Evolutionary conservation across 2,329 filamentous ascomycete species (phyloP).

Genomic region (Lasiodiplodia gonubiensis): DNA sequence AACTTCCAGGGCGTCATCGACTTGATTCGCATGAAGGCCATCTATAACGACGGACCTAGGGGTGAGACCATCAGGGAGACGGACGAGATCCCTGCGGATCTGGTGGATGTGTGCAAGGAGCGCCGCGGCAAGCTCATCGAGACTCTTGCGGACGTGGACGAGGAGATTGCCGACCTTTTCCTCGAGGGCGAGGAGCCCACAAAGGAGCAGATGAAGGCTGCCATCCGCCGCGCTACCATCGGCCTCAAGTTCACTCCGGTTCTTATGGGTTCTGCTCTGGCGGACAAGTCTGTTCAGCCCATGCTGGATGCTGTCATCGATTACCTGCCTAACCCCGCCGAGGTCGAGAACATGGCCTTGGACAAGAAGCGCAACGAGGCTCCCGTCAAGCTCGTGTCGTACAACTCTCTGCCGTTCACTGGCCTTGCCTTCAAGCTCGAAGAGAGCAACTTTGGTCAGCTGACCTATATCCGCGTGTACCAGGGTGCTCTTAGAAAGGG

Average conservation of each 20-base stretch:
- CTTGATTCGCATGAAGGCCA: slow-evolving; percentile 86
- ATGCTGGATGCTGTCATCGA: slow-evolving; percentile 97
- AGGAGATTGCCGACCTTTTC: slow-evolving; percentile 95
- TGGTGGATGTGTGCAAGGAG: slow-evolving; percentile 77
- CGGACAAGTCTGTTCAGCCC: slow-evolving; percentile 92
- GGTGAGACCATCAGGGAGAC: slow-evolving; percentile 78
- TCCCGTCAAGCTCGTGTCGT: slow-evolving; percentile 85
- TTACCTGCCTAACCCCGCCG: slow-evolving; percentile 88
- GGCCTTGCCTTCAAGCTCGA: slow-evolving; percentile 98
- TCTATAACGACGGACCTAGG: slow-evolving; percentile 84
- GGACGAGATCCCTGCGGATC: slow-evolving; percentile 81
- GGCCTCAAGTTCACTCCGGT: slow-evolving; percentile 89
- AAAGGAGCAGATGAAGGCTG: slow-evolving; percentile 82
- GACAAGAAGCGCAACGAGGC: slow-evolving; percentile 81
- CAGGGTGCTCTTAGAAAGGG: slow-evolving; percentile 91
- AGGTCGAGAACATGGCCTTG: slow-evolving; percentile 88
- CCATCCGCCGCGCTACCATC: slow-evolving; percentile 91
- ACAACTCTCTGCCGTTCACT: slow-evolving; percentile 92
- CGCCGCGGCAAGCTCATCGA: slow-evolving; percentile 87
- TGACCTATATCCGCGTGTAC: slow-evolving; percentile 98
- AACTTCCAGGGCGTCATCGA: slow-evolving; percentile 93
- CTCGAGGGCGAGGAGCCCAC: slow-evolving; percentile 84
- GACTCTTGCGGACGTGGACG: slow-evolving; percentile 94
- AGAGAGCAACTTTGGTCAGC: slow-evolving; percentile 97
- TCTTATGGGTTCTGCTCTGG: slow-evolving; percentile 93